Base-by-base conservation (phyloP, 768 basidiomycete genomes). In the Russula ochroleuca region DNA sequence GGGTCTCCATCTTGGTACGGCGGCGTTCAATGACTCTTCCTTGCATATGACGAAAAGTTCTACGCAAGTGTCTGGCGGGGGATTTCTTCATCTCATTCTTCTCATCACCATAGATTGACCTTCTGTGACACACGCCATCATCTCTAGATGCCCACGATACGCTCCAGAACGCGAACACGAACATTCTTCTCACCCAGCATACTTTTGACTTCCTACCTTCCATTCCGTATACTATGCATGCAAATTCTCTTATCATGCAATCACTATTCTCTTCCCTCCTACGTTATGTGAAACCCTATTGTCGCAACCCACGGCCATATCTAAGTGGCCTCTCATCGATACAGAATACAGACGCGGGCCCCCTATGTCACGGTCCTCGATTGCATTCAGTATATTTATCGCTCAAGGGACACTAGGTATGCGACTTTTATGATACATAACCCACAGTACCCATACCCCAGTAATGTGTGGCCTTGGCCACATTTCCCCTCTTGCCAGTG, bases 31-130 rank as follows among this genome's bases (percentile, higher is more conserved):
- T 35, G 15, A 19, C 19, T 19, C 47, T 21, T 14, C 45, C 49
- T 6, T 40, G 15, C 38, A 52, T 54, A 40, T 14, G 51, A 25
- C 37, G 15, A 41, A 40, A 6, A 23, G 1, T 49, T 15, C 10
- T 28, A 33, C 53, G 19, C 35, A 38, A 40, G 28, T 31, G 21
- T 21, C 47, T 23, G 41, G 49, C 31, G 33, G 49, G 49, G 17
- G 7, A 40, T 15, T 17, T 23, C 49, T 49, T 31, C 38, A 43
- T 52, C 31, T 35, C n/a, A 47, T 38, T 33, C 47, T 38, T 19
- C 50, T 28, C 25, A 28, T 23, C 33, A 50, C 43, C 53, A 37
- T 53, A 58, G 57, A 63, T 31, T 21, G 17, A n/a, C 50, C 33
- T 38, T 43, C 38, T 33, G 19, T 23, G 31, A 51, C 37, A 25